Conservation (phyloP, 306 rosid genomes). For the Lablab purpureus region DNA sequence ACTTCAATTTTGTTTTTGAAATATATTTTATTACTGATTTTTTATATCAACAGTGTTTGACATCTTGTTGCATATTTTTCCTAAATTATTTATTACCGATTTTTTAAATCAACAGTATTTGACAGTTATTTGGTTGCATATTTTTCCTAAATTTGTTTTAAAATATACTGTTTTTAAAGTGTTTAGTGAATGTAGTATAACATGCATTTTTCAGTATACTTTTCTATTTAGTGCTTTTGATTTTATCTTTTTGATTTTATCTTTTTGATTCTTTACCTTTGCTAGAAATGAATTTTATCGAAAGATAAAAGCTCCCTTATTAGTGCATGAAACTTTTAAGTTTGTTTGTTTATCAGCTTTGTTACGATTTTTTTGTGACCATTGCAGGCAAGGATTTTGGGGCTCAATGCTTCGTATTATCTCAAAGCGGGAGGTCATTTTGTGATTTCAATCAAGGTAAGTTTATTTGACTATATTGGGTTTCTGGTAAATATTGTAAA, state of each 20-base stretch:
- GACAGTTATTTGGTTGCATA: not conserved
- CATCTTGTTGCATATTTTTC: not conserved
- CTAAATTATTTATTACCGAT: not conserved
- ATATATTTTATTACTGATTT: not conserved
- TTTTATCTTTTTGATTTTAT: too few species aligned
- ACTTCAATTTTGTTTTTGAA: not conserved
- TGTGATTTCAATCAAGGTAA: conserved; percentile 92
- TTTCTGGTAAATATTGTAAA: not conserved
- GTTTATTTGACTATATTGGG: not conserved
- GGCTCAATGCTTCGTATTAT: conserved; percentile 84
- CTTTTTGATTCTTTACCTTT: not conserved
- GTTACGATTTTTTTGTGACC: not conserved
- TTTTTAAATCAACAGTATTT: not conserved
- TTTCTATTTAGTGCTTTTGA: too few species aligned
- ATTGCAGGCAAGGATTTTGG: conserved; percentile 89
- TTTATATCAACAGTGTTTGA: not conserved
- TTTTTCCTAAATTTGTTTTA: not conserved
- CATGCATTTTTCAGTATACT: too few species aligned
- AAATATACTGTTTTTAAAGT: not conserved
- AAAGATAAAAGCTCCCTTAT: not conserved
- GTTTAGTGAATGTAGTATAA: not conserved
- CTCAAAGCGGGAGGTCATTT: conserved; percentile 92
- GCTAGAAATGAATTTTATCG: not conserved
- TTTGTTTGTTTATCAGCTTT: not conserved
- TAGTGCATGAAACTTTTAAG: too few species aligned